Percentiles rank a stretch among this genome's conserved stretches.
Evolutionary conservation across 2,329 filamentous ascomycete genomes (phyloP).

Genomic region (Monilinia laxa): DNA sequence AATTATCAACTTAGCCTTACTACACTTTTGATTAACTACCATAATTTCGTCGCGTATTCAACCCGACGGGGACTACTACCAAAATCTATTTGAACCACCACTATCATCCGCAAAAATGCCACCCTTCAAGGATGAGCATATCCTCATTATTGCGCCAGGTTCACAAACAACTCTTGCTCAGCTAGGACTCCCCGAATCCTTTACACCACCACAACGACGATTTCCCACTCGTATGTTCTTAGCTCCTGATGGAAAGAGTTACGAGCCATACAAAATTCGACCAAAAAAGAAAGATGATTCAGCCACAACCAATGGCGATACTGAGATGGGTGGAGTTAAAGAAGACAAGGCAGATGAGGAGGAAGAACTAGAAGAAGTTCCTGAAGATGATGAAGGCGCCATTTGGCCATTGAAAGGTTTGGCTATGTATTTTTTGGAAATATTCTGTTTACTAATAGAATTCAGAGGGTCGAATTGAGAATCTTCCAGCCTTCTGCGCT

Average conservation of each 20-base stretch:
- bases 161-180: slow-evolving; percentile 41
- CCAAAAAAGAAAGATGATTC: slow-evolving; percentile 53
- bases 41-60: background rate
- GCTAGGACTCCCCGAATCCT: slow-evolving; percentile 41
- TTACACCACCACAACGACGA: slow-evolving; percentile 84
- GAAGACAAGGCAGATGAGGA: slow-evolving; percentile 47
- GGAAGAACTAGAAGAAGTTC: slow-evolving; percentile 53
- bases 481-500: slow-evolving; percentile 92
- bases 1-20: background rate
- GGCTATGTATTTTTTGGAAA: slow-evolving; percentile 22
- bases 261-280: slow-evolving; percentile 78
- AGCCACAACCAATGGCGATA: slow-evolving; percentile 39
- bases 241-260: slow-evolving; percentile 72
- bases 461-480: slow-evolving; percentile 73
- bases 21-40: background rate
- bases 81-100: background rate
- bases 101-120: slow-evolving; percentile 32
- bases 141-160: slow-evolving; percentile 48
- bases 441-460: slow-evolving; percentile 21
- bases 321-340: slow-evolving; percentile 37
- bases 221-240: slow-evolving; percentile 93
- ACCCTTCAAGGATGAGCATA: slow-evolving; percentile 39
- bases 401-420: slow-evolving; percentile 75
- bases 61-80: background rate
- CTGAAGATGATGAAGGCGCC: slow-evolving; percentile 82